A percentile compares a stretch with the other conserved stretches of the same genome.
These are phyloP conservation scores for Farysia itapuensis DNA, from an alignment of 1,284 basidiomycete genomes.

Conservation along the genomic window DNA sequence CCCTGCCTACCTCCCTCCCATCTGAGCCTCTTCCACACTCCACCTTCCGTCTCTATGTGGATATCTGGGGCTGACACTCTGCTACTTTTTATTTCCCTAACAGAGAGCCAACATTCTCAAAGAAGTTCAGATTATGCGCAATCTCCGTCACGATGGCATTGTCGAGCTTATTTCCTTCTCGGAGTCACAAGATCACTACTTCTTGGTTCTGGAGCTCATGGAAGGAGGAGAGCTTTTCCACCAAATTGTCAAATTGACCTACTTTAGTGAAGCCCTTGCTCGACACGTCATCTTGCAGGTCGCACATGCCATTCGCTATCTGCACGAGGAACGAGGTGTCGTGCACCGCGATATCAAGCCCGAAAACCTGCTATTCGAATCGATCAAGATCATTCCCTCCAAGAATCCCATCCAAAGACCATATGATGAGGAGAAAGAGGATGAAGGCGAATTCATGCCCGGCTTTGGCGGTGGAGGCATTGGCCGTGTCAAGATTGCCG, in stretches of 20 bases:
- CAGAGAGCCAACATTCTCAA: constrained; percentile 98
- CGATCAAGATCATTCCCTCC: constrained; percentile 88
- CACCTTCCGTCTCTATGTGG: too few relatives aligned
- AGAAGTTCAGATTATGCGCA: constrained; percentile 99
- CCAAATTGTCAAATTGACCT: constrained; percentile 98
- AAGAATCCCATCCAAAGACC: constrained; percentile 71
- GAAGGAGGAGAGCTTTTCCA: constrained; percentile 97
- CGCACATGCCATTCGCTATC: constrained; percentile 88
- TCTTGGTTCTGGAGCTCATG: constrained; percentile 78
- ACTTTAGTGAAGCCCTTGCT: constrained; percentile 76
- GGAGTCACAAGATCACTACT: constrained; percentile 91
- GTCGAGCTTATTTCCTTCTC: constrained; percentile 66
- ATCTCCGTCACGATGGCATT: constrained; percentile 83
- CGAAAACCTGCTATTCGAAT: constrained; percentile 93
- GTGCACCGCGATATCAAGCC: constrained; percentile 99
- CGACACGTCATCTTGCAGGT: constrained; percentile 96
- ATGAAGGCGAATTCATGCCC: constrained; percentile 92
- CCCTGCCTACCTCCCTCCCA: too few relatives aligned
- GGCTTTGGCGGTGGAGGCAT: constrained; percentile 95
- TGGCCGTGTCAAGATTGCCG: constrained; percentile 96
- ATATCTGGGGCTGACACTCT: constrained; percentile 24
- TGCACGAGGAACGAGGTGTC: constrained; percentile 96
- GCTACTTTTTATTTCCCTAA: constrained; percentile 24
- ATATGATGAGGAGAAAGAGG: constrained; percentile 98
- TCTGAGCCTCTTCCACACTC: too few relatives aligned